These are phyloP conservation scores for Trichocladium uniseriatum DNA, from an alignment of 495 filamentous ascomycete species.

Conservation along the genomic window DNA sequence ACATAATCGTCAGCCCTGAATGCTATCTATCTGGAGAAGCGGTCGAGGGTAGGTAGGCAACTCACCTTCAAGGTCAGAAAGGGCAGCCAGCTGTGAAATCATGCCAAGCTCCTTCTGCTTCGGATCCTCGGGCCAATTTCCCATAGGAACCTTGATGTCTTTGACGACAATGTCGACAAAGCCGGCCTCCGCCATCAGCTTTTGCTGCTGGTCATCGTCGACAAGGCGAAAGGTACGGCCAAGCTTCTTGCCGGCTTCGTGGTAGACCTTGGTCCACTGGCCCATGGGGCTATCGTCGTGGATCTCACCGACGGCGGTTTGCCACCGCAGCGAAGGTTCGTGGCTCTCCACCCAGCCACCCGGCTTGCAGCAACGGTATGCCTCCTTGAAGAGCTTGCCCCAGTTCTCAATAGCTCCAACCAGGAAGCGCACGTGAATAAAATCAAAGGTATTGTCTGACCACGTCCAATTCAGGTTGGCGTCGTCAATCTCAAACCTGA, in stretches of 20 bases:
- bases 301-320: constrained; percentile 15
- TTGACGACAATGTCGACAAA: constrained; percentile 5
- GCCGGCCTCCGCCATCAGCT: constrained; percentile 3
- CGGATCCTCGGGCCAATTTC: neutral
- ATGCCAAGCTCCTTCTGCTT: neutral
- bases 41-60: too few relatives aligned
- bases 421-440: constrained; percentile 52
- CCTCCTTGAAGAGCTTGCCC: constrained; percentile 34
- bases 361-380: constrained; percentile 30
- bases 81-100: neutral
- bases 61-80: neutral
- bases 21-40: too few relatives aligned
- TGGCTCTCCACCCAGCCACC: constrained; percentile 28
- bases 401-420: constrained; percentile 51
- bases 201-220: constrained; percentile 18
- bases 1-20: neutral
- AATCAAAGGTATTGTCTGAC: constrained; percentile 47
- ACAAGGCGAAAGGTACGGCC: constrained; percentile 12
- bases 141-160: neutral
- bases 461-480: constrained; percentile 46
- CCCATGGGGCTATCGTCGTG: constrained; percentile 4
- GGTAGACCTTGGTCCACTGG: constrained; percentile 16
- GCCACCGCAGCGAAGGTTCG: constrained; percentile 19
- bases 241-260: constrained; percentile 6
- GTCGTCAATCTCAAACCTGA: constrained; percentile 49